Conservation (phyloP, 495 filamentous ascomycete species). For the Neurospora sp. region DNA sequence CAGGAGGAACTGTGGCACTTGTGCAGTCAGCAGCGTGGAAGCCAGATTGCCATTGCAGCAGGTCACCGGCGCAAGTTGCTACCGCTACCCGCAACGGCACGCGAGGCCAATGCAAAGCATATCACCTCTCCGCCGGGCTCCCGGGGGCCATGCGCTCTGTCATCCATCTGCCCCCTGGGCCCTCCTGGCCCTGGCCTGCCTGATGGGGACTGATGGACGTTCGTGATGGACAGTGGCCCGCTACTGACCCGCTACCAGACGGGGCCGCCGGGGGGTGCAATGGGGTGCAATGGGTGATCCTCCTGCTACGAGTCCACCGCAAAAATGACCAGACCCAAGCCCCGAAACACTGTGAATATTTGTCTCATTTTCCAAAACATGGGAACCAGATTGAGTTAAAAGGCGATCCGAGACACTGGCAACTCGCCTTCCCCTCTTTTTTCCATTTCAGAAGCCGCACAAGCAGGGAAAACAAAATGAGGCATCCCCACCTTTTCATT, state of each 20-base stretch:
- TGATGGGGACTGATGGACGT: not conserved
- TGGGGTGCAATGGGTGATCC: not conserved
- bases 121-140: not conserved
- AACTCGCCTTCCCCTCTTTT: not conserved
- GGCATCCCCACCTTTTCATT: not conserved
- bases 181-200: not conserved
- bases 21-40: not conserved
- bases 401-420: not conserved
- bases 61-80: not conserved
- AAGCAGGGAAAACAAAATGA: not conserved
- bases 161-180: not conserved
- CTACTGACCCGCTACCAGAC: not conserved
- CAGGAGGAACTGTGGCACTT: not conserved
- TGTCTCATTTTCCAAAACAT: not conserved
- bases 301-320: not conserved
- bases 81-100: not conserved
- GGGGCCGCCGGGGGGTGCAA: not conserved
- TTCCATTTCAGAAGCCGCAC: not conserved
- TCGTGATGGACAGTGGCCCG: not conserved
- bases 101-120: not conserved
- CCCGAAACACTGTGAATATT: not conserved
- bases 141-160: not conserved
- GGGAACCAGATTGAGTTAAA: not conserved
- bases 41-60: not conserved
- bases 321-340: not conserved